phyloP scores from a whole-genome alignment of 2,329 filamentous ascomycete genomes.

The Alternaria dauci region DNA sequence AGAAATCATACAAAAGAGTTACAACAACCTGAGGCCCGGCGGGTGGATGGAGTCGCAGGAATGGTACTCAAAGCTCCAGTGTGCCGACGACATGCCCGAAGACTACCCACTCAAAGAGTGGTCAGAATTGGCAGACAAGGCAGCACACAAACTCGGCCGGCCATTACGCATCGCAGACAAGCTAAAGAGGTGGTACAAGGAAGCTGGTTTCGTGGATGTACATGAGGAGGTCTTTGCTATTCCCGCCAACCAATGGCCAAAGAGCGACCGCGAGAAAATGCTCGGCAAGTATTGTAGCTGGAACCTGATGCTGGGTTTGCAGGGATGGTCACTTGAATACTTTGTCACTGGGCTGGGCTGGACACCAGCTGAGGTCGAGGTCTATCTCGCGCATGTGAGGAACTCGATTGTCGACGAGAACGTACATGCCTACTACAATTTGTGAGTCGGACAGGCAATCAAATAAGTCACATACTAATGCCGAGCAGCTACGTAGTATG shows the following conservation, averaged over 20 bases:
- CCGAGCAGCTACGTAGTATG: conserved; percentile 38
- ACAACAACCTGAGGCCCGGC: conserved; percentile 64
- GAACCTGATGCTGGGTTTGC: conserved; percentile 57
- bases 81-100: conserved; percentile 61
- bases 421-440: conserved; percentile 55
- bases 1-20: conserved; percentile 62
- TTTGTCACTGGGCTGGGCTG: conserved; percentile 56
- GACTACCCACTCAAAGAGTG: conserved; percentile 60
- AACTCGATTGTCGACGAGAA: conserved; percentile 51
- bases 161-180: conserved; percentile 63
- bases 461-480: neutral
- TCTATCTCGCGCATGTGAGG: conserved; percentile 55
- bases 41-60: conserved; percentile 60
- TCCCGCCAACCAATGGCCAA: conserved; percentile 62
- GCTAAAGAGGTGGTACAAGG: conserved; percentile 63
- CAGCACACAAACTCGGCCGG: conserved; percentile 56
- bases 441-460: conserved; percentile 41
- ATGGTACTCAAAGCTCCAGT: conserved; percentile 56
- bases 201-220: conserved; percentile 66
- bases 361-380: conserved; percentile 55
- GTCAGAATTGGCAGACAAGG: conserved; percentile 54
- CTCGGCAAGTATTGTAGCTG: conserved; percentile 60
- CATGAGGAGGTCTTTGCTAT: conserved; percentile 63
- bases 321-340: conserved; percentile 55
- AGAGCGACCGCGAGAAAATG: conserved; percentile 56